phyloP scores from a whole-genome alignment of 495 filamentous ascomycete genomes.

The Pyrenopolyporus hunteri region DNA sequence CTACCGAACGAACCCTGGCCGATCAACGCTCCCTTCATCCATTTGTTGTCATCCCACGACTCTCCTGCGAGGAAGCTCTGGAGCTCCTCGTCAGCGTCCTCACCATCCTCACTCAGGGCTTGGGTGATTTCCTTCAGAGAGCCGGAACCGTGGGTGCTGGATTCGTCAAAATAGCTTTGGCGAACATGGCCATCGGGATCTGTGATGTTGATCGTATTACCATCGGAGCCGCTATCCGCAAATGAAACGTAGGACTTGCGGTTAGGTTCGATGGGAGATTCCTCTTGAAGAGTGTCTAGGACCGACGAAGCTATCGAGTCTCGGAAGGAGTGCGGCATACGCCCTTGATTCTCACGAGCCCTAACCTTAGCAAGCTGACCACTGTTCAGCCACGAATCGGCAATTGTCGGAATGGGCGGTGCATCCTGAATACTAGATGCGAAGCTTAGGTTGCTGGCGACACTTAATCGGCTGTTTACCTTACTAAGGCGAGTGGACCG shows the following conservation, averaged over 20 bases:
- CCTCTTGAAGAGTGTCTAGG: constrained; percentile 86
- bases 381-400: constrained; percentile 84
- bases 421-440: constrained; percentile 87
- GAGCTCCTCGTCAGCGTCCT: constrained; percentile 80
- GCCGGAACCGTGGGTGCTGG: constrained; percentile 66
- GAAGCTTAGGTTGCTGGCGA: constrained; percentile 91
- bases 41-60: constrained; percentile 92
- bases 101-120: constrained; percentile 83
- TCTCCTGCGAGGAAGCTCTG: constrained; percentile 86
- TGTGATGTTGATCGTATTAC: constrained; percentile 64
- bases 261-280: constrained; percentile 86
- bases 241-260: constrained; percentile 97
- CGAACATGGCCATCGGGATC: constrained; percentile 75
- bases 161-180: constrained; percentile 86
- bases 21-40: constrained; percentile 99
- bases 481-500: constrained; percentile 88
- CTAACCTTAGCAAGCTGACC: constrained; percentile 58
- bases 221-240: constrained; percentile 76
- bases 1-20: constrained; percentile 97
- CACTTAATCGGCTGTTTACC: constrained; percentile 88
- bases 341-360: constrained; percentile 49
- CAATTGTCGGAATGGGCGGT: constrained; percentile 95
- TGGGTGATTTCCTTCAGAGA: constrained; percentile 61
- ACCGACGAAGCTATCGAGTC: constrained; percentile 88
- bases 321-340: constrained; percentile 63